Evolutionary conservation across 148 eudicot species (phyloP).

Genomic region (Rhododendron vialii): DNA sequence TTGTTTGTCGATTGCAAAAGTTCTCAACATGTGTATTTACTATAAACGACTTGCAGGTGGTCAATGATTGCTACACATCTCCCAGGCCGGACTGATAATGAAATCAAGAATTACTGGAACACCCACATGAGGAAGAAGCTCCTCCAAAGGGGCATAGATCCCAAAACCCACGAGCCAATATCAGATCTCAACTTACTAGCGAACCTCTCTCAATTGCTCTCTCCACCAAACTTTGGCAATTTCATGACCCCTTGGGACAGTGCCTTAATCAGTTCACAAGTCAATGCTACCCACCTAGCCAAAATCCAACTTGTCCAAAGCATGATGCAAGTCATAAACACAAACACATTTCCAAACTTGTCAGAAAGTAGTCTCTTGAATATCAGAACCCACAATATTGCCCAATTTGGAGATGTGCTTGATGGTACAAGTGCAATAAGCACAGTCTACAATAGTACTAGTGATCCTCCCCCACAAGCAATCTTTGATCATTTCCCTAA

Average conservation of each 20-base stretch:
- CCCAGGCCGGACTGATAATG: slow-evolving; percentile 60
- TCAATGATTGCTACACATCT: slow-evolving; percentile 57
- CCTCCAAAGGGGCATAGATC: slow-evolving; percentile 49
- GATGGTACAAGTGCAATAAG: no score
- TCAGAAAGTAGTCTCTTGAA: neutral
- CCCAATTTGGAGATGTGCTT: slow-evolving; percentile 5
- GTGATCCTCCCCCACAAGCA: neutral
- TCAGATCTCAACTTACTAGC: slow-evolving; percentile 35
- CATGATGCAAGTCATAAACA: slow-evolving; percentile 37
- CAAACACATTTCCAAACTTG: slow-evolving; percentile 14
- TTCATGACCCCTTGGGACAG: slow-evolving; percentile 28
- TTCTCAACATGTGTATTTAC: neutral
- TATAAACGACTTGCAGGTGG: slow-evolving; percentile 34
- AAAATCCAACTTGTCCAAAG: slow-evolving; percentile 55
- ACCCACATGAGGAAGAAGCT: slow-evolving; percentile 57
- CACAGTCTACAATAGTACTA: neutral
- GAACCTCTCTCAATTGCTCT: slow-evolving; percentile 42
- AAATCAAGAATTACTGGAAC: slow-evolving; percentile 32
- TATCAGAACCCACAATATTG: neutral
- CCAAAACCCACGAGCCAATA: slow-evolving; percentile 49
- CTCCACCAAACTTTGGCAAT: slow-evolving; percentile 27
- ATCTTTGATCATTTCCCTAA: neutral
- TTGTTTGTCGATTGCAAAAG: neutral
- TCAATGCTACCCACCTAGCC: slow-evolving; percentile 31
- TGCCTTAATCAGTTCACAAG: slow-evolving; percentile 23